Base-by-base conservation (phyloP, 805 yeast genomes). In the Candida andamanensis region DNA sequence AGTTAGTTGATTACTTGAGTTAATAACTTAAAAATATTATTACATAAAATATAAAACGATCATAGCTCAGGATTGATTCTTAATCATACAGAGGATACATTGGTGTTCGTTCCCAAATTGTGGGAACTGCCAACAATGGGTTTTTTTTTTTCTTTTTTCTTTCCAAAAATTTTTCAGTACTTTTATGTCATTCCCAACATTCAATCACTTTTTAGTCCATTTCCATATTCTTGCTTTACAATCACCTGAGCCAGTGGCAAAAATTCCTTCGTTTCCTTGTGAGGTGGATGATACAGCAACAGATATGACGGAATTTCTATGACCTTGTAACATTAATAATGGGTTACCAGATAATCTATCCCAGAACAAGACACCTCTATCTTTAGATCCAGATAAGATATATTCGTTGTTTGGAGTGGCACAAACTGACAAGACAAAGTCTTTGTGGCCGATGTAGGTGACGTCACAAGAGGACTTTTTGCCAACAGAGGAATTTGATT, bases 231-330 rank as follows among this genome's bases (percentile, higher is more conserved):
- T 78, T 24, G 97, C 97, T 56, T 89, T 85, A 61, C 95, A 90
- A 63, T 90, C 97, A 57, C 97, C 98, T 60, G 86, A 75, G 36
- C 97, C 97, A 10, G 97, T 89, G 34, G 97, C 97, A 68, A 90
- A 92, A 48, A 85, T 79, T 29, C 94, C 90, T 43, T 76, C 80
- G 40, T 73, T 73, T 29, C 80, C 82, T 40, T 73, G 70, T 41
- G 85, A 80, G 41, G 78, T 78, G 45, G 87, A 86, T 15, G 92
- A 79, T 15, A 92, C 95, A 29, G 95, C 86, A 24, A 90, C 97
- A 34, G 90, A 80, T 46, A 90, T 90, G 29, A 92, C 97, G 7
- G 95, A 84, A 67, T 90, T 90, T 56, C 92, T 79, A 60, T 90
- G 97, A 21, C 97, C 97, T 66, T 87, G 97, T 49, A 92, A 72